Conservation (phyloP, 495 filamentous ascomycete species). For the Aspergillus conjunctus region DNA sequence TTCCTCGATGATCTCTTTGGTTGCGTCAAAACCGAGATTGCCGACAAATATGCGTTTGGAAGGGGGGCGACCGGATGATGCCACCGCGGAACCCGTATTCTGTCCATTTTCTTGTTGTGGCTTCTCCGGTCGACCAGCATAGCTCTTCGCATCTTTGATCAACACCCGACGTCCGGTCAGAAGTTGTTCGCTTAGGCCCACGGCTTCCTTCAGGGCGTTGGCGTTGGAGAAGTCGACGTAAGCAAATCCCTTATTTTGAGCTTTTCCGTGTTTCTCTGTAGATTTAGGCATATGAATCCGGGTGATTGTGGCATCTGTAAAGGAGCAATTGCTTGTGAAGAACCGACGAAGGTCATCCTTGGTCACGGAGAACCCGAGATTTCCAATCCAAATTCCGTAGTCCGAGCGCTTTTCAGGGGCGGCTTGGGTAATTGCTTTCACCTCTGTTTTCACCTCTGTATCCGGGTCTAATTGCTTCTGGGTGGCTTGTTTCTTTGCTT, state of each 20-base stretch:
- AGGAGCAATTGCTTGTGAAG: conserved; percentile 67
- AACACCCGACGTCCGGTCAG: conserved; percentile 74
- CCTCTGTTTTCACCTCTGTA: conserved; percentile 38
- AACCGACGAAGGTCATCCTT: conserved; percentile 72
- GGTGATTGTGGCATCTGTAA: conserved; percentile 71
- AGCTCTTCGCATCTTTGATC: conserved; percentile 89
- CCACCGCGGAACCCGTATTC: conserved; percentile 33
- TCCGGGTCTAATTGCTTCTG: conserved; percentile 34
- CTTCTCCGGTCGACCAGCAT: conserved; percentile 72
- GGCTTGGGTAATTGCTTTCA: conserved; percentile 34
- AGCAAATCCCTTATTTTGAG: conserved; percentile 85
- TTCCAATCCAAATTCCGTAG: conserved; percentile 93
- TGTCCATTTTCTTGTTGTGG: conserved; percentile 52
- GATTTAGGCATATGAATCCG: conserved; percentile 75
- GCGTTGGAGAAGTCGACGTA: conserved; percentile 87
- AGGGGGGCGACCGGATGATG: conserved; percentile 57
- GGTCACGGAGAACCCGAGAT: conserved; percentile 79
- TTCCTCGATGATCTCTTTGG: conserved; percentile 73
- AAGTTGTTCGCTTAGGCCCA: conserved; percentile 79
- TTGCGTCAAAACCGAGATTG: conserved; percentile 83
- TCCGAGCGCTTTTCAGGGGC: conserved; percentile 64
- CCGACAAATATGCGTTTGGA: conserved; percentile 87
- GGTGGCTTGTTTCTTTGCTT: conserved; percentile 70
- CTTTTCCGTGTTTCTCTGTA: conserved; percentile 48
- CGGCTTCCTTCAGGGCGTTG: conserved; percentile 66